Base-by-base conservation (phyloP, 2,329 filamentous ascomycete species). In the Mariannaea sp. region DNA sequence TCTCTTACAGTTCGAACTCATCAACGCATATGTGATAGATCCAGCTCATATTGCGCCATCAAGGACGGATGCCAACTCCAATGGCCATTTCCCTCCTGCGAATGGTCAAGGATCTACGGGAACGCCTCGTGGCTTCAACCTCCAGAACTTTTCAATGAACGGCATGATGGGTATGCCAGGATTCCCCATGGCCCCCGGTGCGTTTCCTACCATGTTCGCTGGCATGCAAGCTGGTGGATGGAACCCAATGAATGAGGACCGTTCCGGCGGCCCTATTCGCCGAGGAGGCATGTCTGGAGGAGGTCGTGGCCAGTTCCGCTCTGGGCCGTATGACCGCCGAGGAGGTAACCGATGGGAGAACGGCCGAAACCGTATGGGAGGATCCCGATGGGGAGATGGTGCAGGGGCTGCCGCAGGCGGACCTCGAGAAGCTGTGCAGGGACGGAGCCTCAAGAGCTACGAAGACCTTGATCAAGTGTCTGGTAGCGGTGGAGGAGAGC, bases 31-130 rank as follows among this genome's bases (percentile, higher is more conserved):
- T 68, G 92, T 97, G 26, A 80, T 96, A 38, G 94, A 99, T 67
- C 94, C 94, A 33, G 87, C 93, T 9, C 93, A 96, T 66, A 97
- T 99, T 70, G 92, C 92, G 29, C 91, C 94, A 1, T 95, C 92
- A 9, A 84, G 93, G 52, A 94, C 92, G 14, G 92, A 99, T 75
- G 89, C 92, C 30, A 97, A 95, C 69, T 95, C 89, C 65, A 97
- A 97, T 66, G 93, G 93, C 1, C 93, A 97, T 73, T 97, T 97
- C 79, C 92, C 92, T 1, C 84, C 91, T 35, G 81, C 84, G 41
- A 90, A 88, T 65, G 85, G 86, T 16, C 89, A 93, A 64, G 82
- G 86, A 45, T 85, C 86, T 32, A 84, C 87, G 5, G 93, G 93
- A 39, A 97, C 93, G 5, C 93, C 93, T 29, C 87, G 93, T 26